Percentiles rank a stretch among this genome's conserved stretches.
phyloP scores from a whole-genome alignment of 2,329 filamentous ascomycete species.

The Botrytis sinoallii region DNA sequence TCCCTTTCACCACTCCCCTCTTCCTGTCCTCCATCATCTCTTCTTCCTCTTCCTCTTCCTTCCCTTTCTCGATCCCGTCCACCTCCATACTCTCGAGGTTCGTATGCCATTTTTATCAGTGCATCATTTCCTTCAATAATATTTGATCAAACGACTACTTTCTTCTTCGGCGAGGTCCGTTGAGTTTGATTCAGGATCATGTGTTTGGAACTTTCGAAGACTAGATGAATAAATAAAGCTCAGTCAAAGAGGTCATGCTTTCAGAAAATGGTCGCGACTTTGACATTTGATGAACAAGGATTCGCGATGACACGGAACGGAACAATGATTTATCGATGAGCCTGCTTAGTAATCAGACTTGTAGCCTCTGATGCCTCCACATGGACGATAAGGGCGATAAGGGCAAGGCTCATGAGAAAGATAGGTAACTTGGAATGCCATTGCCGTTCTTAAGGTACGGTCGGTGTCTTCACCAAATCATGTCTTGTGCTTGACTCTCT shows the following conservation, averaged over 20 bases:
- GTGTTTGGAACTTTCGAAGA: background rate
- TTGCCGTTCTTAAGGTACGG: background rate
- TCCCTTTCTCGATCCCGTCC: constrained; percentile 24
- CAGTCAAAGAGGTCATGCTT: constrained; percentile 8
- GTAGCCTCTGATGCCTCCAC: background rate
- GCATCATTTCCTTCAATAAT: constrained; percentile 21
- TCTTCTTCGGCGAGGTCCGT: constrained; percentile 1
- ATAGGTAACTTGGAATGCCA: background rate
- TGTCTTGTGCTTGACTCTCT: background rate
- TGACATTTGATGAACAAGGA: constrained; percentile 9
- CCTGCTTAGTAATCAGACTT: background rate
- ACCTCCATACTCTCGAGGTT: constrained; percentile 38
- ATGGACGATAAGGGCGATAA: background rate
- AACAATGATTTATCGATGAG: background rate
- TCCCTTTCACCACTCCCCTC: constrained; percentile 18
- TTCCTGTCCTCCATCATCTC: constrained; percentile 14
- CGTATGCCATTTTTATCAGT: constrained; percentile 35
- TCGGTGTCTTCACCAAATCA: background rate
- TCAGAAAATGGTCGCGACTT: constrained; percentile 5
- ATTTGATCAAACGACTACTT: constrained; percentile 9
- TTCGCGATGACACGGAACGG: background rate
- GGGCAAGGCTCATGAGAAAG: background rate
- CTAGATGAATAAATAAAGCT: background rate
- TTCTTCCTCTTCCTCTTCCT: constrained; percentile 17
- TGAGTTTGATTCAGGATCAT: constrained; percentile 1